phyloP scores from a whole-genome alignment of 2,329 filamentous ascomycete genomes.

The Onygenales sp. region DNA sequence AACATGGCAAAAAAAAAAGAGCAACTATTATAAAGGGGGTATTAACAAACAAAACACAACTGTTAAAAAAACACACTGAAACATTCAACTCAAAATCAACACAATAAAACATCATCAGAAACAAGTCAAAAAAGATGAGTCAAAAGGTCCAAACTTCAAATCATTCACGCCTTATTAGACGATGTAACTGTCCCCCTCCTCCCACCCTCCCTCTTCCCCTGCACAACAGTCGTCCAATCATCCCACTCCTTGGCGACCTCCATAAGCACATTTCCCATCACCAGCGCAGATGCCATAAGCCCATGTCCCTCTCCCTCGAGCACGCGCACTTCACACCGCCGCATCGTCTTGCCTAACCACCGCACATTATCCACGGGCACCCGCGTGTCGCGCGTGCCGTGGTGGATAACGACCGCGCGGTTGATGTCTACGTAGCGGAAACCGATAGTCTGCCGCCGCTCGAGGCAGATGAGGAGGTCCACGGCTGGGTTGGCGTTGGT shows the following conservation, averaged over 20 bases:
- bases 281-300: conserved; percentile 83
- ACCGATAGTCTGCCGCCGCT: conserved; percentile 81
- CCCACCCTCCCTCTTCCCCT: conserved; percentile 27
- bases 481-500: conserved; percentile 87
- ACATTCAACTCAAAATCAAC: no score
- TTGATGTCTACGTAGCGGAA: conserved; percentile 97
- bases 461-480: conserved; percentile 84
- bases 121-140: no score
- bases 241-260: conserved; percentile 95
- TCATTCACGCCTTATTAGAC: no score
- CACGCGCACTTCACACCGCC: conserved; percentile 80
- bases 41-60: no score
- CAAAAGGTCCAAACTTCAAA: no score
- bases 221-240: conserved; percentile 60
- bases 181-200: conserved; percentile 19
- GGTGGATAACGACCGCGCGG: conserved; percentile 82
- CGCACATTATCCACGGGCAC: conserved; percentile 92
- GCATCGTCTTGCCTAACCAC: conserved; percentile 93
- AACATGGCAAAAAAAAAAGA: no score
- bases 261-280: conserved; percentile 90
- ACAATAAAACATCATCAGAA: no score
- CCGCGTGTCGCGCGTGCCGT: conserved; percentile 79
- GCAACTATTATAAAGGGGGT: no score
- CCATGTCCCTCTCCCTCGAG: conserved; percentile 89
- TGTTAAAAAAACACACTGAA: no score